Percentiles rank a stretch among this genome's conserved stretches.
Conservation (phyloP, 208 protist genomes). For the Trypanosoma platydactyli region DNA sequence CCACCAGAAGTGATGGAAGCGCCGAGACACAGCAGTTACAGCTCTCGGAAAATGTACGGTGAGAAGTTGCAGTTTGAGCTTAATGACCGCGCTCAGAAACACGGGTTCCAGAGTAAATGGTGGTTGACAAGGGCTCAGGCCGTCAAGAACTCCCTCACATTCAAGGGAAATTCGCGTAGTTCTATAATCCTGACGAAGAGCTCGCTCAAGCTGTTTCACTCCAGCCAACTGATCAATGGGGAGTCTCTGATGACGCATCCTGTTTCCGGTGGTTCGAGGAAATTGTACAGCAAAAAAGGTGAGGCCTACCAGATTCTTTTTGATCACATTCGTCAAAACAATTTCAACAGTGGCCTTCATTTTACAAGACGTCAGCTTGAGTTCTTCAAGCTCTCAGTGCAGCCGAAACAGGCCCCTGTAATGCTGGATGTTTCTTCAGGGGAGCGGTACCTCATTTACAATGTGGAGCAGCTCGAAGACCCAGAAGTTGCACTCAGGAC, state of each 20-base stretch:
- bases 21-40: slow-evolving; percentile 87
- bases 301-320: slow-evolving; percentile 52
- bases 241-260: slow-evolving; percentile 74
- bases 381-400: slow-evolving; percentile 76
- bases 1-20: slow-evolving; percentile 86
- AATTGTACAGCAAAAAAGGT: slow-evolving; percentile 69
- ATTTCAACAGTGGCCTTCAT: slow-evolving; percentile 89
- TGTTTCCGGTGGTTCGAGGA: slow-evolving; percentile 75
- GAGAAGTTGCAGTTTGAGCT: slow-evolving; percentile 87
- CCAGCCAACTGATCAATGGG: slow-evolving; percentile 72
- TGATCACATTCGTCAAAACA: slow-evolving; percentile 81
- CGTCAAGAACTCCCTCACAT: slow-evolving; percentile 79
- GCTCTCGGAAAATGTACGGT: slow-evolving; percentile 77
- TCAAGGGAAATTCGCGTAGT: slow-evolving; percentile 65
- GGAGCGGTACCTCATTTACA: slow-evolving; percentile 83
- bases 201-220: slow-evolving; percentile 72
- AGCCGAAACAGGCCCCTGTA: slow-evolving; percentile 63
- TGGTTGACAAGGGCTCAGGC: slow-evolving; percentile 78
- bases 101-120: slow-evolving; percentile 83
- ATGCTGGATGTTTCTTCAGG: slow-evolving; percentile 65
- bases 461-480: slow-evolving; percentile 87
- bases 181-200: slow-evolving; percentile 75
- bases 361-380: slow-evolving; percentile 85
- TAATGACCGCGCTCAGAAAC: slow-evolving; percentile 83
- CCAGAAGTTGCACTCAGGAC: slow-evolving; percentile 80